Evolutionary conservation across 805 yeast species (phyloP), one percentile per base, ranked within the genome.

Genomic region (Wickerhamiella hasegawae): DNA sequence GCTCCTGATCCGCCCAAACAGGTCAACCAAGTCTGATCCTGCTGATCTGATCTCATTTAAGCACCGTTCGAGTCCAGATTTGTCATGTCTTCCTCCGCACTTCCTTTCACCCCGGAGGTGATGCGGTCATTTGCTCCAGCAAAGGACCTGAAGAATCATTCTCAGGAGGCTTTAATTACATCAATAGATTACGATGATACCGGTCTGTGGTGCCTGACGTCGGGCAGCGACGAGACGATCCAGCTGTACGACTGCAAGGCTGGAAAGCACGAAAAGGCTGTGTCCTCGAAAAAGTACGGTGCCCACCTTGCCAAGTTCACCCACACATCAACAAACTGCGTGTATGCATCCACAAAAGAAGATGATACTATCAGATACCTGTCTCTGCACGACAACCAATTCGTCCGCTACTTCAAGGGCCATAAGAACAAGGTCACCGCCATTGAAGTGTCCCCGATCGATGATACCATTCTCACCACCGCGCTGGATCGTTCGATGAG

Each of bases 271-370:
- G 42, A 40, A 30, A 79, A 76, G 46, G 71, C 83, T 3, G 67
- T 81, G 6, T 76, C 71, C 40, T 76, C 90, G 20, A 85, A 84
- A 58, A 90, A 90, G 51, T 90, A 90, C 47, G 98, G 98, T 1
- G 80, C 84, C 38, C 84, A 82, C 49, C 57, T 81, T 26, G 95
- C 94, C 2, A 65, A 73, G 31, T 90, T 90, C 54, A 74, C 94
- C 1, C 92, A 78, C 48, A 66, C 69, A 29, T 74, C 73, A 31
- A 65, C 69, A 38, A 73, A 75, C 46, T 76, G 90, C 48, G 63
- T 87, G 12, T 81, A 79, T 51, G 84, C 92, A 1, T 79, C 94
- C 4, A 83, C 97, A 0, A 70, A 73, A 51, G 75, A 71, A 33
- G 85, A 47, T 36, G 57, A 61, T 40, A 51, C 59, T 2, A 48